Base-by-base conservation (phyloP, 176 grass and related monocot genomes). In the Thalia dealbata region DNA sequence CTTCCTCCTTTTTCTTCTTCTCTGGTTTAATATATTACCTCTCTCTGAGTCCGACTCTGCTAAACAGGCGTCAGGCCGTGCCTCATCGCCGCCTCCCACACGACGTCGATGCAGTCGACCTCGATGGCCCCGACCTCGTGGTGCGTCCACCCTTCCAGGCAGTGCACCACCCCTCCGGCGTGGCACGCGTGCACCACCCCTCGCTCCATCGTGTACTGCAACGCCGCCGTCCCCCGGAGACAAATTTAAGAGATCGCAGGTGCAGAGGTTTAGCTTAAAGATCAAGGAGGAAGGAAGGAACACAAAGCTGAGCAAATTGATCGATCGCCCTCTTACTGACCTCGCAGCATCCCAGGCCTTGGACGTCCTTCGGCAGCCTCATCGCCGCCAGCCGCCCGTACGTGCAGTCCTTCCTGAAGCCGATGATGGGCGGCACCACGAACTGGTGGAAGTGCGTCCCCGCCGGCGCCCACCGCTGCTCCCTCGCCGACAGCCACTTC, bases 401-500 rank as follows among this genome's bases (percentile, higher is more conserved):
- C 18, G 90, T 88, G 85, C 95, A 97, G 87, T 91, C 95, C 11
- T 85, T 74, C 32, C 95, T 81, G 86, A 88, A 93, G 8, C 79
- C 59, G 51, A 97, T 92, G 69, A 97, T 82, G 30, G 90, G 90
- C 51, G 95, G 95, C 69, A 97, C 90, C 28, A 97, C 95, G 76
- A 97, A 97, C 78, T 97, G 95, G 85, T 97, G 95, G 84, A 97
- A 97, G 80, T 97, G 85, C 44, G 95, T 97, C 14, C 90, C 90
- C 23, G 82, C 0, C 70, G 90, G 79, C 29, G 95, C 90, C 87
- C 90, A 97, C 68, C 70, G 78, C 79, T 97, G 95, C 79, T 97
- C 90, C 79, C 83, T 75, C 60, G 50, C 85, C 25, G 87, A 88
- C 66, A 96, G 78, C 92, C 92, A 96, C 78, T 92, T 96, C 22